Evolutionary conservation across 805 yeast genomes (phyloP).

Genomic region (Cyberlindnera meyerae): DNA sequence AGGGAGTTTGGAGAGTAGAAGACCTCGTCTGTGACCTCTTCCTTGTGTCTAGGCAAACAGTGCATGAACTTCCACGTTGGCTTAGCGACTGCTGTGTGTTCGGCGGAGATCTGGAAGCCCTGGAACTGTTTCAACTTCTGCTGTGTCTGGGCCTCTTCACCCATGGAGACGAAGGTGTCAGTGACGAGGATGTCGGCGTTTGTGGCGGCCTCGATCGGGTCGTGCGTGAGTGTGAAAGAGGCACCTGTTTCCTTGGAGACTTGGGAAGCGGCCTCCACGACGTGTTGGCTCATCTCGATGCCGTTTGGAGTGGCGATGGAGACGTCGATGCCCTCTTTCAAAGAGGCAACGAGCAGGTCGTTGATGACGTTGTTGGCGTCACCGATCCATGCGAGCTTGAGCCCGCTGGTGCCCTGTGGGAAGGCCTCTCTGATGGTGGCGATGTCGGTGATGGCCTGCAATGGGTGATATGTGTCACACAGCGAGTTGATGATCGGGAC

Average conservation of each 20-base stretch:
- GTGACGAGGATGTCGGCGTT: conserved; percentile 84
- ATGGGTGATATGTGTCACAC: conserved; percentile 90
- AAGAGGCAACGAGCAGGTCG: conserved; percentile 84
- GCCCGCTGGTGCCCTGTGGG: conserved; percentile 42
- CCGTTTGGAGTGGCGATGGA: conserved; percentile 81
- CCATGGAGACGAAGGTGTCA: conserved; percentile 98
- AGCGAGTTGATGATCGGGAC: conserved; percentile 93
- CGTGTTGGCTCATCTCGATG: conserved; percentile 53
- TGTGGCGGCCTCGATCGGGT: conserved; percentile 69
- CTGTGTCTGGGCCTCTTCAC: conserved; percentile 78
- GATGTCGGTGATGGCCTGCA: conserved; percentile 91
- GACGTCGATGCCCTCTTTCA: conserved; percentile 78
- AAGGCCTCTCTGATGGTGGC: conserved; percentile 81
- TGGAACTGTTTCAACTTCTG: conserved; percentile 72
- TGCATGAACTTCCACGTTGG: conserved; percentile 93
- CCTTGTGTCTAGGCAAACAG: conserved; percentile 92
- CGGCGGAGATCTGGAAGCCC: conserved; percentile 79
- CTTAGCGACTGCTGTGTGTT: conserved; percentile 53
- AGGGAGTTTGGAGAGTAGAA: conserved; percentile 79
- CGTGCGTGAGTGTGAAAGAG: conserved; percentile 54
- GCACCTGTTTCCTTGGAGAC: conserved; percentile 50
- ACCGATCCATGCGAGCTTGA: conserved; percentile 92
- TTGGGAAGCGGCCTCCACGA: conserved; percentile 48
- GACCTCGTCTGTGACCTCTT: conserved; percentile 91
- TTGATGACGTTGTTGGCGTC: conserved; percentile 95